Conservation (phyloP, 1,284 basidiomycete genomes). For the Quambalaria eucalypti region DNA sequence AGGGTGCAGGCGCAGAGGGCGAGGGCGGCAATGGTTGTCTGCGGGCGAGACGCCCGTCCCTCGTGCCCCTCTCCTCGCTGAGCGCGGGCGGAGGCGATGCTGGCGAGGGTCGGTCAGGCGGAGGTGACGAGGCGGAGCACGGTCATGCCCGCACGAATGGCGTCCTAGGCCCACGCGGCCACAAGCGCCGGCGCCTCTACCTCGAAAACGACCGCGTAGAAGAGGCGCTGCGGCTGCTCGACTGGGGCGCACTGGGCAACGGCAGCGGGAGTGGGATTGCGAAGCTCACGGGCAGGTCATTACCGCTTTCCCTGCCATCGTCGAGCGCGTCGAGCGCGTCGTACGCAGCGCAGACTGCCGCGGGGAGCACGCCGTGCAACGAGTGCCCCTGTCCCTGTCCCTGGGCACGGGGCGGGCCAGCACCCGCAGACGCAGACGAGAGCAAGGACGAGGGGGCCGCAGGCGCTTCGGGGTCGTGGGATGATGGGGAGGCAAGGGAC, state of each 20-base stretch:
- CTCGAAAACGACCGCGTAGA: slow-evolving; percentile 30
- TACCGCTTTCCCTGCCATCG: background rate
- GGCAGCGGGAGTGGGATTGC: background rate
- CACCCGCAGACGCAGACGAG: no score
- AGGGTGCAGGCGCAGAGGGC: background rate
- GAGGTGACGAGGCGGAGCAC: no score
- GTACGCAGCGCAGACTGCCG: background rate
- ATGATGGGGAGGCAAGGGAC: no score
- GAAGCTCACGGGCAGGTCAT: background rate
- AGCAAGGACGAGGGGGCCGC: no score
- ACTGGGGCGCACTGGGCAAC: slow-evolving; percentile 10
- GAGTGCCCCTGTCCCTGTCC: slow-evolving; percentile 1
- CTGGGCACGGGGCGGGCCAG: slow-evolving; percentile 1
- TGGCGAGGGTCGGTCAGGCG: slow-evolving; percentile 1
- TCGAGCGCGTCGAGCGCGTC: background rate
- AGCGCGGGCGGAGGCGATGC: slow-evolving; percentile 5
- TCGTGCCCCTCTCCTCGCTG: slow-evolving; percentile 10
- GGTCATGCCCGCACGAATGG: slow-evolving; percentile 6
- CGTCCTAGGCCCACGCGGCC: no score
- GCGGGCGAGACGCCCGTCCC: background rate
- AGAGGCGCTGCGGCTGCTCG: slow-evolving; percentile 29
- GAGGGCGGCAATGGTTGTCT: no score
- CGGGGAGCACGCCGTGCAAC: background rate
- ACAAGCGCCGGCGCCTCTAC: slow-evolving; percentile 25
- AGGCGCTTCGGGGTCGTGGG: no score